Evolutionary conservation across 306 rosid species (phyloP), one percentile per base, ranked within the genome.

Genomic region (Ammopiptanthus mongolicus): DNA sequence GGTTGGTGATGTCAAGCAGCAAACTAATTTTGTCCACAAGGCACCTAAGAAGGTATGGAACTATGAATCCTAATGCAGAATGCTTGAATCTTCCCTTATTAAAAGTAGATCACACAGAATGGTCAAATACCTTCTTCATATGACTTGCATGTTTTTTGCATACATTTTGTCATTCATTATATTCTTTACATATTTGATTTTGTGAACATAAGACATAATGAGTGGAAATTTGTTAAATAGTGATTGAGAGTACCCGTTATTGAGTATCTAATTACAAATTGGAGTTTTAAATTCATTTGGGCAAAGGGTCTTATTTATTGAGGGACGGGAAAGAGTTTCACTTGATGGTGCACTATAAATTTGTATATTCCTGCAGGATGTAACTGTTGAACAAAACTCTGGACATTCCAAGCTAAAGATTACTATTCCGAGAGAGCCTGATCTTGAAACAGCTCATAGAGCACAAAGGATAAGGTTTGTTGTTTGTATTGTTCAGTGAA

Each of bases 371-470:
- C 78, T 83, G 84, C 86, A 94, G 98, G 94, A 75, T 67, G 95
- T 74, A 71, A 75, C 78, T 56, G 72, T 76, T 77, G 97, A 87
- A 69, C 91, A 85, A 75, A 66, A 37, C 56, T 33, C 83, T 76
- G 78, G 47, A 15, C 83, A 83, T 77, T 72, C 90, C 78, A 90
- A 69, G 84, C 80, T 86, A 69, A 92, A 69, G 86, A 82, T 92
- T 78, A 92, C 98, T 56, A 85, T 92, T 84, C 98, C 99, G 41
- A 82, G 90, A 84, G 97, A 88, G 86, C 96, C 98, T 15, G 97
- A 86, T 44, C 87, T 92, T 80, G 93, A 87, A 87, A 95, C 99
- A 41, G 88, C 90, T 58, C 79, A 84, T 44, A 90, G 98, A 76
- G 97, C 97, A 22, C 90, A 89, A 44, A 86, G 90, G 83, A 86